A percentile compares a stretch with the other conserved stretches of the same genome.
These are phyloP conservation scores for Backusella circina DNA, from an alignment of 192 early-diverging fungal genomes.

Conservation along the genomic window DNA sequence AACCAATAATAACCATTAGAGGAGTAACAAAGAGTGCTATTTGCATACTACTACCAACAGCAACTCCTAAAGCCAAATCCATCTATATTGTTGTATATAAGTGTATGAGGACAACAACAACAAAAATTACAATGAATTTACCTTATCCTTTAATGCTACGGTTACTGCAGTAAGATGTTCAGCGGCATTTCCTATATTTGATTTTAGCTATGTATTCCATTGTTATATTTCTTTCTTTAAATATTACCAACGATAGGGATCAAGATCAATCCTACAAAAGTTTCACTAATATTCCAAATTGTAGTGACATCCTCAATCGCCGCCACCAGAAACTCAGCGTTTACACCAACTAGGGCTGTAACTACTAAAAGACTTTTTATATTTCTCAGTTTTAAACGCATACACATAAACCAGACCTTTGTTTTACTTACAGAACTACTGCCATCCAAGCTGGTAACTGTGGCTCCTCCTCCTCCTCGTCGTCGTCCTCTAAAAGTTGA, in stretches of 20 bases:
- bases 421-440: constrained; percentile 23
- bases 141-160: constrained; percentile 77
- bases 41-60: constrained; percentile 87
- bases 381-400: not conserved
- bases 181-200: constrained; percentile 58
- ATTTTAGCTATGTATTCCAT: constrained; percentile 32
- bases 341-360: constrained; percentile 72
- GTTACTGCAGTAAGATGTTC: constrained; percentile 83
- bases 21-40: constrained; percentile 80
- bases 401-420: constrained; percentile 33
- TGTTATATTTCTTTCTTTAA: not conserved
- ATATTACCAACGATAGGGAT: constrained; percentile 74
- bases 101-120: not conserved
- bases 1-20: constrained; percentile 75
- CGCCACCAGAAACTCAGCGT: constrained; percentile 81
- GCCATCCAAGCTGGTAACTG: constrained; percentile 46
- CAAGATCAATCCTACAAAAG: constrained; percentile 89
- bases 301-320: constrained; percentile 76
- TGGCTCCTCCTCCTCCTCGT: constrained; percentile 65
- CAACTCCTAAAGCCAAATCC: constrained; percentile 87
- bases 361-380: constrained; percentile 48
- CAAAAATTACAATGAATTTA: not conserved
- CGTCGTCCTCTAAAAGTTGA: constrained; percentile 47
- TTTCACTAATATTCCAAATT: constrained; percentile 65
- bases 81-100: constrained; percentile 37